These are phyloP conservation scores for Saccharomyces uvarum DNA, from an alignment of 1,139 yeast species.

Conservation along the genomic window DNA sequence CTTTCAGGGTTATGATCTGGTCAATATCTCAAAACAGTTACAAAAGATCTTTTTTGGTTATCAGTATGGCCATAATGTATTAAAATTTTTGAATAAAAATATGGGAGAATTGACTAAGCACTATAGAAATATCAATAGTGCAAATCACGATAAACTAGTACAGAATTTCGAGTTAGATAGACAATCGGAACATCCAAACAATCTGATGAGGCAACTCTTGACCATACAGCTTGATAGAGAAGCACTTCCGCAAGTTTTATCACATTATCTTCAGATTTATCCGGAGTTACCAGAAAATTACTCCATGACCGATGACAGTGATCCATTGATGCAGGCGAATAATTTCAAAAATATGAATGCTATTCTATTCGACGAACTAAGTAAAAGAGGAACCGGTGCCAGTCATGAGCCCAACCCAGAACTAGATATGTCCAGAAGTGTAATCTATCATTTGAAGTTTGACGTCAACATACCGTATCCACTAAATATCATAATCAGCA, in stretches of 20 bases:
- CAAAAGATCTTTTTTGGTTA: slow-evolving; percentile 51
- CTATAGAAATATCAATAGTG: slow-evolving; percentile 10
- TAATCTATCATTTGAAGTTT: slow-evolving; percentile 54
- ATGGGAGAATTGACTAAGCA: slow-evolving; percentile 24
- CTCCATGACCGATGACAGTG: slow-evolving; percentile 1
- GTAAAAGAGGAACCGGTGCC: neutral
- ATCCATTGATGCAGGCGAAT: slow-evolving; percentile 13
- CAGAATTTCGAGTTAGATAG: slow-evolving; percentile 23
- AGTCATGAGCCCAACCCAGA: neutral
- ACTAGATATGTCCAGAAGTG: slow-evolving; percentile 22
- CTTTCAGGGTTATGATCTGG: slow-evolving; percentile 53
- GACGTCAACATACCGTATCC: slow-evolving; percentile 80
- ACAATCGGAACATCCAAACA: slow-evolving; percentile 7
- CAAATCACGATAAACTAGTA: slow-evolving; percentile 10
- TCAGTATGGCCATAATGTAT: slow-evolving; percentile 34
- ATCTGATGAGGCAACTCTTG: slow-evolving; percentile 26
- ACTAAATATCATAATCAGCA: slow-evolving; percentile 61
- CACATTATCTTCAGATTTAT: slow-evolving; percentile 15
- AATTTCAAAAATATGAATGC: slow-evolving; percentile 22
- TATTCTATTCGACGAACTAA: slow-evolving; percentile 5
- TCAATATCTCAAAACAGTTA: slow-evolving; percentile 40
- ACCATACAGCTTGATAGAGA: slow-evolving; percentile 29
- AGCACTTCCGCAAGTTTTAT: slow-evolving; percentile 21
- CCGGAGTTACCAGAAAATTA: neutral
- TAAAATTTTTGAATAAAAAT: slow-evolving; percentile 18